These are phyloP conservation scores for Daldinia sp. DNA, from an alignment of 2,329 filamentous ascomycete genomes.

Conservation along the genomic window DNA sequence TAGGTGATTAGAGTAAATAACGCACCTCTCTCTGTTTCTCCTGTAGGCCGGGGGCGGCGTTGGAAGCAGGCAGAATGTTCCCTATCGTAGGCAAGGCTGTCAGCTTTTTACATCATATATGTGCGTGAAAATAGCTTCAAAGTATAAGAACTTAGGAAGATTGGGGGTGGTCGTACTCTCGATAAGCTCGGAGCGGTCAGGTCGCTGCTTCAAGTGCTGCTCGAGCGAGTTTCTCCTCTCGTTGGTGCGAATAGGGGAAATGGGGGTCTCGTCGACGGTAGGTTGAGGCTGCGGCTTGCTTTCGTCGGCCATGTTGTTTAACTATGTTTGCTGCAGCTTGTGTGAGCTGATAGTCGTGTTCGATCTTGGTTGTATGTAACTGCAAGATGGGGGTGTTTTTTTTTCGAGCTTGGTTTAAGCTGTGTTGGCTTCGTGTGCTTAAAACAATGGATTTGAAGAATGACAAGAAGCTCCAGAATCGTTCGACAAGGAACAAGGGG, in stretches of 20 bases:
- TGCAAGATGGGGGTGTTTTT: too few species aligned
- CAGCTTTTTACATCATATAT: neutral
- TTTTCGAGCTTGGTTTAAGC: neutral
- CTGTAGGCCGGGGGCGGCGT: conserved; percentile 78
- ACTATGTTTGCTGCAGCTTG: neutral
- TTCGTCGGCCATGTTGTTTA: conserved; percentile 48
- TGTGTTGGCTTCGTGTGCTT: neutral
- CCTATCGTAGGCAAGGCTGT: conserved; percentile 56
- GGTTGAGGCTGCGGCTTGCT: conserved; percentile 30
- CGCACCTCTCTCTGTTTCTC: conserved; percentile 78
- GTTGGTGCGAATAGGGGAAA: conserved; percentile 60
- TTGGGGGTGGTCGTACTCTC: conserved; percentile 67
- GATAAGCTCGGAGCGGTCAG: conserved; percentile 78
- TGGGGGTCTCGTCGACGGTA: conserved; percentile 64
- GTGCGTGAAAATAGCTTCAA: neutral
- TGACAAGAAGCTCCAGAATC: neutral
- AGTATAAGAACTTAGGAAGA: neutral
- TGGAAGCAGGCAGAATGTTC: conserved; percentile 85
- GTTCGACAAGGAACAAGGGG: conserved; percentile 5
- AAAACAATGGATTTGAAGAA: neutral
- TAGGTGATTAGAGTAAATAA: too few species aligned
- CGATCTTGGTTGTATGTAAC: neutral
- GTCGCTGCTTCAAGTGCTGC: conserved; percentile 75
- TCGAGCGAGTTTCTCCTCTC: conserved; percentile 74
- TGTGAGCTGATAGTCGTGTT: neutral